Base-by-base conservation (phyloP, 2,329 filamentous ascomycete species). In the Nemania sp. region DNA sequence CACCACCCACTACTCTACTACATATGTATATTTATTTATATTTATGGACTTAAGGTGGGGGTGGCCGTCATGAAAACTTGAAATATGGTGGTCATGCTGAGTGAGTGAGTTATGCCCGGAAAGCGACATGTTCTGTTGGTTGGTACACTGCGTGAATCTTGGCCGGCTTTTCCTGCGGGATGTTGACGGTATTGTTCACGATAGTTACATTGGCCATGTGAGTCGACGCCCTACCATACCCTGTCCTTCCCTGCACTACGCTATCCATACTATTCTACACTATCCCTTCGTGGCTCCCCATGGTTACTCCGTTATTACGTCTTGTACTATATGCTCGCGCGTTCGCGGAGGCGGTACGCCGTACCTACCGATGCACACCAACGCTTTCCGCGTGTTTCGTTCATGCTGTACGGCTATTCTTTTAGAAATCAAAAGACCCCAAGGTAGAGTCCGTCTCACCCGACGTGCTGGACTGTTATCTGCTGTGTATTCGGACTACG, bases 121-220 rank as follows among this genome's bases (percentile, higher is more conserved):
- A 54, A 61, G 58, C 53, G 27, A 29, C 22, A 38, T 35, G 41
- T 6, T n/a, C n/a, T n/a, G n/a, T n/a, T n/a, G n/a, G n/a, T n/a
- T 27, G 32, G 41, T 63, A 15, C 18, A 41, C 57, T 20, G 15
- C 32, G 63, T 69, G 59, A 67, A 64, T 63, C 52, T 45, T 60
- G 20, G 51, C 49, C 7, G 29, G 22, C 5, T 54, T 55, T 49
- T 43, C n/a, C 18, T 22, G 27, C 45, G 45, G 24, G 18, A 3
- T 27, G 29, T 41, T 29, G 56, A 24, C 13, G 26, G 35, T 61
- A 18, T 5, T 22, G 26, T 66, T 67, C 67, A 67, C 63, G 59
- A 69, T 60, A 24, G 64, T 63, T 51, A 67, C 64, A 41, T 53
- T n/a, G 32, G 47, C 27, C 54, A 52, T 67, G 67, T 69, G 64